Evolutionary conservation across 345 rosid genomes (phyloP), one percentile per base, ranked within the genome.

Genomic region (Litchi chinensis): DNA sequence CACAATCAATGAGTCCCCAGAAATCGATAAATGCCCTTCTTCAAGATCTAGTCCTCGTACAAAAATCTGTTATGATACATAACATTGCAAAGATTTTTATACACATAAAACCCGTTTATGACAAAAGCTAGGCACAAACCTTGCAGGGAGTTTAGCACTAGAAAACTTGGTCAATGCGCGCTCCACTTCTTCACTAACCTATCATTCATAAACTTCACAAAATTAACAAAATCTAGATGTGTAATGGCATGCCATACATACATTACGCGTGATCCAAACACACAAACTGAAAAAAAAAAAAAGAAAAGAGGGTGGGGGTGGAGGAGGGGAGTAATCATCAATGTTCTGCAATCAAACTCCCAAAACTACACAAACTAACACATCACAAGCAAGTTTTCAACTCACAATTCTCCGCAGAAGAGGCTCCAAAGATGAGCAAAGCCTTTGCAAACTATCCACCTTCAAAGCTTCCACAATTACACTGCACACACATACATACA

Each of bases 161-260:
- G 90, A 92, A 84, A 95, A 71, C 83, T 88, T 92, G 52, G 94
- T 85, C 78, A 95, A 84, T 69, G 98, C 98, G 50, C 95, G 91
- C 82, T 93, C 98, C 65, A 95, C 90, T 80, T 95, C 98, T 89
- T 95, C 98, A 8, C 98, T 95, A 73, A 95, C 98, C 97, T 95
- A 86, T 83, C 63, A 24, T 70, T 64, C 77, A 76, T 44, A 68
- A 37, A 28, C 62, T 66, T 65, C 46, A 39, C 43, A 68, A 68
- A 54, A 81, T 77, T 54, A 82, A 54, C 11, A 52, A 65, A 39
- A 37, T 15, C 60, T 26, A 40, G 46, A 41, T 28, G 24, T 74
- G 43, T 60, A 26, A 26, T 26, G 28, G 28, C 28, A 26, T 26
- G 28, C 28, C 28, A 26, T 26, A 74, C 13, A 24, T 12, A 37